These are phyloP conservation scores for Tylopilus sp. DNA, from an alignment of 768 basidiomycete genomes.

Conservation along the genomic window DNA sequence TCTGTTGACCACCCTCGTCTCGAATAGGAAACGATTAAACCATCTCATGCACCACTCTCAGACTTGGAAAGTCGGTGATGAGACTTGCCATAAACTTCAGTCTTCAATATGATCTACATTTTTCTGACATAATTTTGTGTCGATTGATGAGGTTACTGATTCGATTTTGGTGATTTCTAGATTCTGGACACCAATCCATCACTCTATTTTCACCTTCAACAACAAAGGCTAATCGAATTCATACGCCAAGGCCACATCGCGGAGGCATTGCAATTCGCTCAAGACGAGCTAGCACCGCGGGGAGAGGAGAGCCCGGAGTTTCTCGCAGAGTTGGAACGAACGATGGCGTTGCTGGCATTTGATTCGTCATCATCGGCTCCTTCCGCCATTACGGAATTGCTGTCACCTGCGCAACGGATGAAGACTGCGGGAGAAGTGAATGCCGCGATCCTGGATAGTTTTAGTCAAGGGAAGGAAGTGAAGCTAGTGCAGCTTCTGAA, in stretches of 20 bases:
- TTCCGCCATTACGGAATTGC: constrained; percentile 71
- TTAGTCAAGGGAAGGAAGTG: constrained; percentile 90
- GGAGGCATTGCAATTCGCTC: constrained; percentile 88
- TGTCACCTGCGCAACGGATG: constrained; percentile 85
- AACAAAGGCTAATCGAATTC: constrained; percentile 92
- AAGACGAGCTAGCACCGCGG: constrained; percentile 89
- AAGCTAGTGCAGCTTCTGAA: constrained; percentile 82
- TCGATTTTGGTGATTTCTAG: constrained; percentile 44
- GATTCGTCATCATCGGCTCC: constrained; percentile 50
- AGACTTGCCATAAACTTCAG: constrained; percentile 79
- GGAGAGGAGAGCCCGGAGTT: constrained; percentile 96
- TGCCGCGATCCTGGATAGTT: constrained; percentile 87
- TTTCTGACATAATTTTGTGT: background rate
- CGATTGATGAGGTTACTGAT: constrained; percentile 13
- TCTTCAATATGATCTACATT: constrained; percentile 84
- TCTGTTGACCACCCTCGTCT: background rate
- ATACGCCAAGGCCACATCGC: constrained; percentile 78
- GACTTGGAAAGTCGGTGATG: constrained; percentile 81
- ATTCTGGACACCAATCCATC: constrained; percentile 94
- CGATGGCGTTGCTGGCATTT: constrained; percentile 91
- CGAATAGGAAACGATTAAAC: constrained; percentile 70
- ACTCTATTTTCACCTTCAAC: constrained; percentile 93
- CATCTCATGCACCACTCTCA: constrained; percentile 99
- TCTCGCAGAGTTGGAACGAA: constrained; percentile 85
- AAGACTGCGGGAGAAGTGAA: constrained; percentile 97